Base-by-base conservation (phyloP, 805 yeast genomes). In the Torulaspora maleeae region DNA sequence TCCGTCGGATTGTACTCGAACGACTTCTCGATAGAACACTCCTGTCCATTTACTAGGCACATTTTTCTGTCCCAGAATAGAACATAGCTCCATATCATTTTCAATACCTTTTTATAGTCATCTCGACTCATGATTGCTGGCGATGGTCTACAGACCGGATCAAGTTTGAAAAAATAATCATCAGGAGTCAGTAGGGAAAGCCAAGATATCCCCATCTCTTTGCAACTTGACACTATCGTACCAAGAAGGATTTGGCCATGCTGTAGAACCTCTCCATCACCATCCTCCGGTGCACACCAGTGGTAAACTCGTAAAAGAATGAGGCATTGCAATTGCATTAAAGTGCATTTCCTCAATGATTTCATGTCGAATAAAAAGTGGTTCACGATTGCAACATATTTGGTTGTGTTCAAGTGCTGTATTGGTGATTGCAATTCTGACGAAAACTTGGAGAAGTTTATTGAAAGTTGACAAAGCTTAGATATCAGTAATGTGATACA, bases 231-330 rank as follows among this genome's bases (percentile, higher is more conserved):
- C 11, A 62, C 53, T 8, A 62, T 61, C 10, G 56, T 51, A 5
- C 66, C 64, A 51, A 58, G 54, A 2, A 63, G 40, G 6, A 62
- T 55, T 27, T 54, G 60, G 32, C 56, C 54, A 36, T 61, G 63
- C 41, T 61, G 59, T 11, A 56, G 48, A 22, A 52, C 55, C 19
- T 54, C 48, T 2, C 68, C 68, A 45, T 63, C 67, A 10, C 64
- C 64, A 46, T 61, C 65, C 34, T 63, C 65, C 2, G 66, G 65
- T 2, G 60, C 59, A 47, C 64, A 57, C 67, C 67, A 63, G 35
- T 59, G 57, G 43, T 60, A 58, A 38, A 63, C 55, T 43, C 66
- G 54, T 17, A 62, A 47, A 25, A 63, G 29, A 19, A 63, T 35
- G 20, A 62, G 44, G 45, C 54, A 47, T 34, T 61, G 63, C n/a